phyloP scores from a whole-genome alignment of 2,329 filamentous ascomycete species.

The Calonectria montana region DNA sequence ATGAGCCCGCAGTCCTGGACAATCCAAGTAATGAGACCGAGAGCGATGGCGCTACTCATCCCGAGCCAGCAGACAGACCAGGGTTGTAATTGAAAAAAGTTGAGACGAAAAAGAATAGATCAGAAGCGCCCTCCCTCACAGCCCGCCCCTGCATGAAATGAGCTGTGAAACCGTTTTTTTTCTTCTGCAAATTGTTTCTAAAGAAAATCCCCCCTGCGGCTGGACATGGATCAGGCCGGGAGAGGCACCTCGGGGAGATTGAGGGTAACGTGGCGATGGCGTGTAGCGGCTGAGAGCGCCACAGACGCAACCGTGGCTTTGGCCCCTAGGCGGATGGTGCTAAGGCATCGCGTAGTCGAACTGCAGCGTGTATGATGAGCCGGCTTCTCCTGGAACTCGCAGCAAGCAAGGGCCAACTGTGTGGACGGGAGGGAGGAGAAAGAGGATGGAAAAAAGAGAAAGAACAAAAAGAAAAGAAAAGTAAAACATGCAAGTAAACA shows the following conservation, averaged over 20 bases:
- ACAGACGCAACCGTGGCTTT: slow-evolving; percentile 13
- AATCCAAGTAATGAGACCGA: background rate
- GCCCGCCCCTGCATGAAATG: slow-evolving; percentile 27
- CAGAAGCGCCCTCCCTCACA: background rate
- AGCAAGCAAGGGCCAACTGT: background rate
- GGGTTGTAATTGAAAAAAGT: background rate
- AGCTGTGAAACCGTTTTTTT: slow-evolving; percentile 19
- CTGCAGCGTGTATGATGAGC: background rate
- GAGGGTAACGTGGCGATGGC: slow-evolving; percentile 21
- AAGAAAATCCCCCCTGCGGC: background rate
- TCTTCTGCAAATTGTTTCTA: background rate
- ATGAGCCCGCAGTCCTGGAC: background rate
- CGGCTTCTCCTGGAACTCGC: background rate
- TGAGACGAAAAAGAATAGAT: slow-evolving; percentile 14
- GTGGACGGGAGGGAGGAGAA: background rate
- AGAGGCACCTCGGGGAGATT: slow-evolving; percentile 15
- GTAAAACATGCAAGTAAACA: background rate
- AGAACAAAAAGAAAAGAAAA: background rate
- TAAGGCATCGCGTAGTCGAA: background rate
- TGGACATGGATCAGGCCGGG: slow-evolving; percentile 12
- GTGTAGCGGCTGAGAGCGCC: slow-evolving; percentile 7
- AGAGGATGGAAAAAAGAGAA: background rate
- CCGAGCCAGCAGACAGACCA: background rate
- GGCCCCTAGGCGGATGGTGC: background rate
- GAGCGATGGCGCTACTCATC: background rate